A percentile compares a stretch with the other conserved stretches of the same genome.
Conservation (phyloP, 129 eudicot genomes). For the Calendula officinalis region DNA sequence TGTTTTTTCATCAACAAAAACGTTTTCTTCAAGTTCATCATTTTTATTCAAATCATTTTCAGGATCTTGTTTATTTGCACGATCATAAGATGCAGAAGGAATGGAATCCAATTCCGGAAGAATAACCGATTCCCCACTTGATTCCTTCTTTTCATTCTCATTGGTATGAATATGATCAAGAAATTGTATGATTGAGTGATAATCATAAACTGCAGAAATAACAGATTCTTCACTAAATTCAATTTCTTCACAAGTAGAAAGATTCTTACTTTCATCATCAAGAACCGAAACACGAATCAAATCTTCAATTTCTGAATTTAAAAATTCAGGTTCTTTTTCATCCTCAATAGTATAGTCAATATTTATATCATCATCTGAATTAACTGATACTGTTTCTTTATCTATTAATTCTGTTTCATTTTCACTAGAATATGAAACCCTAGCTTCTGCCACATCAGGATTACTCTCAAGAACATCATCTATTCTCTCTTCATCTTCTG, state of each 20-base stretch:
- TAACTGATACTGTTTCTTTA: constrained; percentile 12
- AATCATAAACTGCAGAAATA: constrained; percentile 11
- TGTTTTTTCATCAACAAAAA: constrained; percentile 11
- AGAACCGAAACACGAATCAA: not conserved
- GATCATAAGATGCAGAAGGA: constrained; percentile 13
- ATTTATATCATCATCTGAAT: constrained; percentile 14
- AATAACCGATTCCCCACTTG: constrained; percentile 4
- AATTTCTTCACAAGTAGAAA: not conserved
- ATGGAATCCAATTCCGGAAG: constrained; percentile 12
- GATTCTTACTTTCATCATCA: constrained; percentile 12
- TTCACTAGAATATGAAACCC: constrained; percentile 26
- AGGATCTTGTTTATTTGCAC: not conserved
- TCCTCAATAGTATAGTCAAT: too few relatives aligned
- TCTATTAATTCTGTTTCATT: constrained; percentile 22
- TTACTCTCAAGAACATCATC: constrained; percentile 22
- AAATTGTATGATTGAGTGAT: constrained; percentile 26
- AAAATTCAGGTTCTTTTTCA: too few relatives aligned
- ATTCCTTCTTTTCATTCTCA: constrained; percentile 18
- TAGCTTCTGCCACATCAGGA: constrained; percentile 32
- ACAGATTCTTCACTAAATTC: constrained; percentile 19
- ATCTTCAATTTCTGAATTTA: constrained; percentile 5
- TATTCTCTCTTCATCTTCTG: too few relatives aligned
- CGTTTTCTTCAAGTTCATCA: constrained; percentile 6
- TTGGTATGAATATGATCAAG: constrained; percentile 20
- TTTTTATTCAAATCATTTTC: not conserved